Percentiles rank a stretch among this genome's conserved stretches.
Conservation (phyloP, 306 rosid genomes). For the Prunus fruticosa region DNA sequence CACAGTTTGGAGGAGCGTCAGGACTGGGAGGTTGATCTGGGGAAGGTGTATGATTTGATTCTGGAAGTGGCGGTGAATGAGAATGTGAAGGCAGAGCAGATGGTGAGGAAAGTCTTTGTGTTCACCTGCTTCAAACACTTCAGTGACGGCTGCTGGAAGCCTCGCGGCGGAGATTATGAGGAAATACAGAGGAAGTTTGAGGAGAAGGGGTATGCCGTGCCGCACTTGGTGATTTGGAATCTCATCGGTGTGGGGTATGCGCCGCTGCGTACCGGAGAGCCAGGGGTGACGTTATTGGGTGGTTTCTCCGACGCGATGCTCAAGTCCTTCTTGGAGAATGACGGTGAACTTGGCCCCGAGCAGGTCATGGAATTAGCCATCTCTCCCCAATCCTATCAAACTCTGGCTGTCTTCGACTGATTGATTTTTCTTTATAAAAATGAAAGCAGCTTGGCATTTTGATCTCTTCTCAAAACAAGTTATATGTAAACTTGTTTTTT, state of each 20-base stretch:
- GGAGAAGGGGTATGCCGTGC: slow-evolving; percentile 50
- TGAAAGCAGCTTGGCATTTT: no score
- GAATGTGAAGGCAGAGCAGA: slow-evolving; percentile 42
- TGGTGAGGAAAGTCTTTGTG: slow-evolving; percentile 57
- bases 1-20: slow-evolving; percentile 31
- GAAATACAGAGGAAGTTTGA: slow-evolving; percentile 42
- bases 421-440: neutral
- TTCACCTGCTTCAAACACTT: slow-evolving; percentile 34
- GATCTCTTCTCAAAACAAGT: no score
- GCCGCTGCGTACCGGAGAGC: slow-evolving; percentile 23
- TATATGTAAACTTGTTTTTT: no score
- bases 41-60: slow-evolving; percentile 53
- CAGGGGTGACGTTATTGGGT: slow-evolving; percentile 59
- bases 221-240: slow-evolving; percentile 65
- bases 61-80: slow-evolving; percentile 49
- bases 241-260: slow-evolving; percentile 7
- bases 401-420: slow-evolving; percentile 39
- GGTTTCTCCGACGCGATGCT: slow-evolving; percentile 61
- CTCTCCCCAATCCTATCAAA: slow-evolving; percentile 34
- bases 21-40: slow-evolving; percentile 36
- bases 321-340: slow-evolving; percentile 42
- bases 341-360: slow-evolving; percentile 30
- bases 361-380: slow-evolving; percentile 43
- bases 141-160: no score
- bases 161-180: slow-evolving; percentile 3